Percentiles rank a stretch among this genome's conserved stretches.
Evolutionary conservation across 1,284 basidiomycete species (phyloP).

Genomic region (Gomphus bonarii): DNA sequence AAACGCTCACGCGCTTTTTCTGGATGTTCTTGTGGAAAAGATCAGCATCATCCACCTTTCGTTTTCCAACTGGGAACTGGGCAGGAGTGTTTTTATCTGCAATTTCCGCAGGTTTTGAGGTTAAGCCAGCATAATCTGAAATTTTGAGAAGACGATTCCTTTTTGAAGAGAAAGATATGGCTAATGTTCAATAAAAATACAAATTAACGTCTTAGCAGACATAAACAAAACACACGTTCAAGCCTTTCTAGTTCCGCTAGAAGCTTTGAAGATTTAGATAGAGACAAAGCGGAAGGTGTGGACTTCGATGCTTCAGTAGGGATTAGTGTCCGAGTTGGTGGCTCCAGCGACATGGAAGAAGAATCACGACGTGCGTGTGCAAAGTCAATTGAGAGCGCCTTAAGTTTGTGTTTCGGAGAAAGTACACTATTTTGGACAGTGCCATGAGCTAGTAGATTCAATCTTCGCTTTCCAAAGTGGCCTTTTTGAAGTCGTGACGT

Average conservation of each 20-base stretch:
- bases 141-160: slow-evolving; percentile 6
- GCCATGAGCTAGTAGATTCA: slow-evolving; percentile 37
- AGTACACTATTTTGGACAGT: slow-evolving; percentile 1
- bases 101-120: background rate
- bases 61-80: background rate
- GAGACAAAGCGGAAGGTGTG: background rate
- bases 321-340: background rate
- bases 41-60: background rate
- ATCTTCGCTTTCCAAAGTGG: slow-evolving; percentile 45
- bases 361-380: slow-evolving; percentile 4
- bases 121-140: slow-evolving; percentile 2
- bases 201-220: background rate
- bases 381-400: background rate
- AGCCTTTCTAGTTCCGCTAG: background rate
- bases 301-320: background rate
- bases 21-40: background rate
- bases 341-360: background rate
- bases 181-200: background rate
- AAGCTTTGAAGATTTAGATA: background rate
- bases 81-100: background rate
- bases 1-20: background rate
- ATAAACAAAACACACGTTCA: slow-evolving; percentile 3
- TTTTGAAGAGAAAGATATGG: background rate
- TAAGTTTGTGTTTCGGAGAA: background rate
- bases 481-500: slow-evolving; percentile 37